Percentiles rank a stretch among this genome's conserved stretches.
Evolutionary conservation across 257 asterid species (phyloP).

Genomic region (Thymus quinquecostatus): DNA sequence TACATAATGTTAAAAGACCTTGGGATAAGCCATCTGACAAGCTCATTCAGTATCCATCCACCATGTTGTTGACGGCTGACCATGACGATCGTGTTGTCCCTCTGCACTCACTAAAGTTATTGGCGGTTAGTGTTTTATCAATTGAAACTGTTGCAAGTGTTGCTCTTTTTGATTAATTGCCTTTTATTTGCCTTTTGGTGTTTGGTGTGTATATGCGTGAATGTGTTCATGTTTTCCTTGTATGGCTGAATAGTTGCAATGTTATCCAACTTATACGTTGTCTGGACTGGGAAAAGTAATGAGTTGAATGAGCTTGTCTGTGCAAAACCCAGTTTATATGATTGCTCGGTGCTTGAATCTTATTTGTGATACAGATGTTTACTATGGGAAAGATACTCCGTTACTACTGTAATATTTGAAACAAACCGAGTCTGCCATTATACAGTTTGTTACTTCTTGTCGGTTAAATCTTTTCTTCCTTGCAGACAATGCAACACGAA

Average conservation of each 20-base stretch:
- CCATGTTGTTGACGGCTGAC: slow-evolving; percentile 94
- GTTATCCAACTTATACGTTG: neutral
- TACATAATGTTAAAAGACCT: slow-evolving; percentile 91
- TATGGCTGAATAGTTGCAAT: neutral
- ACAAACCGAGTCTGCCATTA: neutral
- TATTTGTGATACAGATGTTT: neutral
- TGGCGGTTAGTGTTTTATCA: slow-evolving; percentile 63
- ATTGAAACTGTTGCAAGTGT: neutral
- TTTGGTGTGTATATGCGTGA: neutral
- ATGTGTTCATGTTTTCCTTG: neutral
- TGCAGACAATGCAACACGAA: slow-evolving; percentile 79
- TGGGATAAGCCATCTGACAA: slow-evolving; percentile 65
- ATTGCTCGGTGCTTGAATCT: neutral
- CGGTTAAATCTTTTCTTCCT: slow-evolving; percentile 9
- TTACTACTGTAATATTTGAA: neutral
- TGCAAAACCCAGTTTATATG: neutral
- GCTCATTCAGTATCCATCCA: slow-evolving; percentile 72
- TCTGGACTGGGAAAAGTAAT: neutral
- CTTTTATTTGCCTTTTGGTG: neutral
- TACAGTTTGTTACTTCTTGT: slow-evolving; percentile 6
- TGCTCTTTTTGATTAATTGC: neutral
- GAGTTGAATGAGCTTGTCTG: neutral
- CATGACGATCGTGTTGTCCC: slow-evolving; percentile 99
- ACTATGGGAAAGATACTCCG: neutral
- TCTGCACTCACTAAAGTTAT: slow-evolving; percentile 80